phyloP scores from a whole-genome alignment of 1,139 yeast species.

The Diutina catenulata region DNA sequence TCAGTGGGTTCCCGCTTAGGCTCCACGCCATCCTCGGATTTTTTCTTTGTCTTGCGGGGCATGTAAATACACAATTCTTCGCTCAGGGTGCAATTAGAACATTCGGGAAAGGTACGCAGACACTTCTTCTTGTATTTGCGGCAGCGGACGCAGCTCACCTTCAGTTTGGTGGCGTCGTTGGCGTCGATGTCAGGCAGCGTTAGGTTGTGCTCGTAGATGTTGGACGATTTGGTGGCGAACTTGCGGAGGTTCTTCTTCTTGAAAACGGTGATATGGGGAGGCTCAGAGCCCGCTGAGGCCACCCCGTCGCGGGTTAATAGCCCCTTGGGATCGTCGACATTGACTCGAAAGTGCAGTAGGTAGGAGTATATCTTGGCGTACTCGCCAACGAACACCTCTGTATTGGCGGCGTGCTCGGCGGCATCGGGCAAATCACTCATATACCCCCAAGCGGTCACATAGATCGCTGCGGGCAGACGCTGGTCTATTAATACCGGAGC shows the following conservation, averaged over 20 bases:
- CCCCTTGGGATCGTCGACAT: background rate
- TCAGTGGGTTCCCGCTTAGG: background rate
- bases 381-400: conserved; percentile 5
- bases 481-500: too few relatives aligned
- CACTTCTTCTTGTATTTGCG: conserved; percentile 5
- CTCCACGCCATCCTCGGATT: background rate
- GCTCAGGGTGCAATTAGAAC: conserved; percentile 3
- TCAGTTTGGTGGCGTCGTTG: conserved; percentile 3
- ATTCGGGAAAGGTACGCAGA: conserved; percentile 3
- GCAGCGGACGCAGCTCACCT: conserved; percentile 3
- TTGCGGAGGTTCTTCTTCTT: conserved; percentile 4
- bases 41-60: conserved; percentile 1
- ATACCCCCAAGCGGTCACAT: too few relatives aligned
- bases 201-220: conserved; percentile 3
- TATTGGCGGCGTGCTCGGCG: conserved; percentile 4
- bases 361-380: conserved; percentile 5
- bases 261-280: conserved; percentile 3
- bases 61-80: conserved; percentile 4
- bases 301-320: background rate
- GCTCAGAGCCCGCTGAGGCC: too few relatives aligned
- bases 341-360: conserved; percentile 1
- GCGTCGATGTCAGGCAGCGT: conserved; percentile 4
- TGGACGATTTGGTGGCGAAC: background rate
- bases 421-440: conserved; percentile 3
- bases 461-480: too few relatives aligned